These are phyloP conservation scores for Eimeria brunetti DNA, from an alignment of 169 alveolate species.

Conservation along the genomic window DNA sequence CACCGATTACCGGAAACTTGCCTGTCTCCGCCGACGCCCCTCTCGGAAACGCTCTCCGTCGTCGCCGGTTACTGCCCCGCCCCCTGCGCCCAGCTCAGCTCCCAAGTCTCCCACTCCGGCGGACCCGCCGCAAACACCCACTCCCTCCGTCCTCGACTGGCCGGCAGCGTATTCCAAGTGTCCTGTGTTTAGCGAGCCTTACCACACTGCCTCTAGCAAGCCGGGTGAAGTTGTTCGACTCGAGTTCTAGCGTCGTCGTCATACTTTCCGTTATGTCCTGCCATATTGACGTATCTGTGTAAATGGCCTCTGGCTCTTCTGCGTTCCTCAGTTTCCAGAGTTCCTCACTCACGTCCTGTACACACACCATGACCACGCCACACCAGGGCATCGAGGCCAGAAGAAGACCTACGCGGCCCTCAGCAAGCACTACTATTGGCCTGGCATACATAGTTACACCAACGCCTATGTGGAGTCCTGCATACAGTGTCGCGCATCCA, in stretches of 20 bases:
- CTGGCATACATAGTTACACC: too few species aligned
- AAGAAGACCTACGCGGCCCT: too few species aligned
- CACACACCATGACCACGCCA: background rate
- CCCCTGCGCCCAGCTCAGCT: background rate
- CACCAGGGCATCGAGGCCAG: background rate
- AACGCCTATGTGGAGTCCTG: too few species aligned
- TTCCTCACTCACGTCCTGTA: background rate
- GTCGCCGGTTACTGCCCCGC: background rate
- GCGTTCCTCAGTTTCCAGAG: background rate
- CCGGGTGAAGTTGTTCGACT: background rate
- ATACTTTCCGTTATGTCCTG: background rate
- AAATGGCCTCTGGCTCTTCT: too few species aligned
- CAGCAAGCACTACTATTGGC: too few species aligned
- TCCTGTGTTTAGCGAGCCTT: background rate
- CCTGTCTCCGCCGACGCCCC: background rate
- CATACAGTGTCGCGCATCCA: too few species aligned
- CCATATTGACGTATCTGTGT: background rate
- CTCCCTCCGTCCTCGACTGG: background rate
- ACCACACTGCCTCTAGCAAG: background rate
- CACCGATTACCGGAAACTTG: background rate
- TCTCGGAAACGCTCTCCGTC: background rate
- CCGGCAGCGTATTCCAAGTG: slow-evolving; percentile 12
- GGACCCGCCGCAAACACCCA: background rate
- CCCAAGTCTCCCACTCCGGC: background rate
- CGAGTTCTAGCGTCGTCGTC: background rate